Evolutionary conservation across 768 basidiomycete species (phyloP), one percentile per base, ranked within the genome.

Genomic region (Phaeotremella skinneri): DNA sequence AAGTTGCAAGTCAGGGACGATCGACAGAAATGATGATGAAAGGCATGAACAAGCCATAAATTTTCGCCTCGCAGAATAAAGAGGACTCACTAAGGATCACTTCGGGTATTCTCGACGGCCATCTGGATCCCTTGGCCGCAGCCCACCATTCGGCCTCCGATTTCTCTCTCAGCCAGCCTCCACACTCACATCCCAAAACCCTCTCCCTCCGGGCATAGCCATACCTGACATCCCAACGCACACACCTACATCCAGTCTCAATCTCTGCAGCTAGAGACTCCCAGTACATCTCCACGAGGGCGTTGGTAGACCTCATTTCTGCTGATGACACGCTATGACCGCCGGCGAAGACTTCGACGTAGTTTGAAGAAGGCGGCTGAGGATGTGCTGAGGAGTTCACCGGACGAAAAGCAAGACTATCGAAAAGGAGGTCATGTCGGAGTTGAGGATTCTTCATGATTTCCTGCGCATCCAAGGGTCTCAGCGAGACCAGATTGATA

Each of bases 371-470:
- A 7, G 6, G 9, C 13, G 43, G 9, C 6, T 7, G 7, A 6
- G 21, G 9, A 34, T 32, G 55, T 48, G n/a, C 56, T 55, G n/a
- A 60, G 23, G 70, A 63, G 55, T 63, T 70, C 51, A 77, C 74
- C 0, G 77, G 75, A 9, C 77, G 67, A 56, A 78, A 78, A 54
- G 74, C 73, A 23, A 78, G 66, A 49, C 68, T 74, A 63, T 94
- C 91, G 64, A 93, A 92, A 65, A 93, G 83, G 60, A 93, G 82
- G 78, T 93, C 91, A 67, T 94, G 91, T 23, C 92, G 88, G 59
- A 94, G 86, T 73, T 92, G 90, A 23, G 90, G 89, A 76, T 91
- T 91, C 49, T 88, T 84, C 56, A 94, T 81, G 67, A 94, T 91
- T 53, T 87, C 84, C 58, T 87, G 84, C 20, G 94, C 80, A 74